A percentile compares a stretch with the other conserved stretches of the same genome.
Evolutionary conservation across 352 stramenopile genomes (phyloP).

Genomic region (Phytophthora sansomeana): DNA sequence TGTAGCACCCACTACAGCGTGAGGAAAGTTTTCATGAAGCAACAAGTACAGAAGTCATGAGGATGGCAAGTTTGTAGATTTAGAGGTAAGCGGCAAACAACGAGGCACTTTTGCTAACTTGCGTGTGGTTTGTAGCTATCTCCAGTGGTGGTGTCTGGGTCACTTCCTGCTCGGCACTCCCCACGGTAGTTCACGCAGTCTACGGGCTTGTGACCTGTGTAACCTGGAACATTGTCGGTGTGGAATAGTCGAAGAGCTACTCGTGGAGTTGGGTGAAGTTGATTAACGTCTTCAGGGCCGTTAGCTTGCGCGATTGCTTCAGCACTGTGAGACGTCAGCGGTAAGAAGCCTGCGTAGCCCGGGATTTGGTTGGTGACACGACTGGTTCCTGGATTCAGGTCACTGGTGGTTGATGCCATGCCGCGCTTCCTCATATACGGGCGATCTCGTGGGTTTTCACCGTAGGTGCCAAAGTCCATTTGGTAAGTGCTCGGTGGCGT

Average conservation of each 20-base stretch:
- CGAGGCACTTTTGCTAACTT: slow-evolving; percentile 18
- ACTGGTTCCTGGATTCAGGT: slow-evolving; percentile 73
- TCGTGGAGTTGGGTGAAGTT: slow-evolving; percentile 40
- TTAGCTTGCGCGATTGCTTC: slow-evolving; percentile 66
- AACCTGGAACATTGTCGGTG: slow-evolving; percentile 84
- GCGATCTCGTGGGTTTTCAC: slow-evolving; percentile 60
- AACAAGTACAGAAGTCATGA: neutral
- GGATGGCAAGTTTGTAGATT: slow-evolving; percentile 8
- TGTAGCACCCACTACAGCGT: slow-evolving; percentile 42
- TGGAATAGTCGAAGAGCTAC: slow-evolving; percentile 77
- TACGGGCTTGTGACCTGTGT: slow-evolving; percentile 81
- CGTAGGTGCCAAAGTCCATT: slow-evolving; percentile 77
- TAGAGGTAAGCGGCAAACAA: slow-evolving; percentile 15
- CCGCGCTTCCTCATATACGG: slow-evolving; percentile 79
- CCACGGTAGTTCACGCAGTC: slow-evolving; percentile 85
- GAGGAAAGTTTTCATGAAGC: neutral
- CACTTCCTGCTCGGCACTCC: slow-evolving; percentile 68
- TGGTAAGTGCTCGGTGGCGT: slow-evolving; percentile 78
- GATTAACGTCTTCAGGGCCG: slow-evolving; percentile 36
- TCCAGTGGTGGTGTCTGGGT: slow-evolving; percentile 68
- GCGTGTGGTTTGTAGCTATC: slow-evolving; percentile 66
- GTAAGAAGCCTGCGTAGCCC: slow-evolving; percentile 81
- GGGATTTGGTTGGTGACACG: slow-evolving; percentile 85
- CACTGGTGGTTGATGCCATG: slow-evolving; percentile 83
- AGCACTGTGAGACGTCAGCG: slow-evolving; percentile 62